phyloP scores from a whole-genome alignment of 805 yeast genomes.

The Saccharomycopsis fibuligera region DNA sequence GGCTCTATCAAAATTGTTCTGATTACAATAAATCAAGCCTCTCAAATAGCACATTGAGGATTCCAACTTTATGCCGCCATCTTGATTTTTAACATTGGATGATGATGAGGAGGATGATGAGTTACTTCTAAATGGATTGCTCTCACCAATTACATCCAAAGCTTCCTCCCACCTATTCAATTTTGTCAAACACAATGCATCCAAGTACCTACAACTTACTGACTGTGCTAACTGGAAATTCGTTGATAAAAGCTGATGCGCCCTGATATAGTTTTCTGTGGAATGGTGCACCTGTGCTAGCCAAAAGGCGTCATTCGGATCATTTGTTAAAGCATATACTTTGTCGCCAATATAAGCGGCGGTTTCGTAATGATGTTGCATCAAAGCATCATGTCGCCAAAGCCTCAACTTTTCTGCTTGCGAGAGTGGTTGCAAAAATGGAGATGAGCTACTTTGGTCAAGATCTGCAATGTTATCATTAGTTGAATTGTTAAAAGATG shows the following conservation, averaged over 20 bases:
- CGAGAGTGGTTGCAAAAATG: conserved; percentile 40
- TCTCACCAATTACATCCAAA: conserved; percentile 74
- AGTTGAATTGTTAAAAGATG: conserved; percentile 7
- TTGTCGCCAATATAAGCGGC: conserved; percentile 93
- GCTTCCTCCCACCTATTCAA: conserved; percentile 85
- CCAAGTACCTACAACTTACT: conserved; percentile 74
- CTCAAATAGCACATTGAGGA: conserved; percentile 81
- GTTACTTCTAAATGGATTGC: conserved; percentile 56
- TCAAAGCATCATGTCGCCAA: conserved; percentile 90
- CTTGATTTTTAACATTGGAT: conserved; percentile 39
- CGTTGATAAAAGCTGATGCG: conserved; percentile 60
- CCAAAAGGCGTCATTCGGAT: conserved; percentile 95
- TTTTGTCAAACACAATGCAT: conserved; percentile 67
- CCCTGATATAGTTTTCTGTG: conserved; percentile 72
- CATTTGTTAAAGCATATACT: conserved; percentile 73
- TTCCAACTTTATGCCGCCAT: conserved; percentile 83
- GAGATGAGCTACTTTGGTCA: conserved; percentile 6
- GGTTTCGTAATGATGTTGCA: conserved; percentile 86
- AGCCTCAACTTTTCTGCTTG: conserved; percentile 80
- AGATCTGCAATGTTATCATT: conserved; percentile 3
- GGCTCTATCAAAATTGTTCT: conserved; percentile 79
- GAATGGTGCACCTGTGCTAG: conserved; percentile 82
- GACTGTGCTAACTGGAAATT: conserved; percentile 45
- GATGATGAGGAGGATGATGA: conserved; percentile 4
- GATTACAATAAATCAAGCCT: conserved; percentile 77